phyloP scores from a whole-genome alignment of 2,329 filamentous ascomycete genomes.

The Diatrype stigma region DNA sequence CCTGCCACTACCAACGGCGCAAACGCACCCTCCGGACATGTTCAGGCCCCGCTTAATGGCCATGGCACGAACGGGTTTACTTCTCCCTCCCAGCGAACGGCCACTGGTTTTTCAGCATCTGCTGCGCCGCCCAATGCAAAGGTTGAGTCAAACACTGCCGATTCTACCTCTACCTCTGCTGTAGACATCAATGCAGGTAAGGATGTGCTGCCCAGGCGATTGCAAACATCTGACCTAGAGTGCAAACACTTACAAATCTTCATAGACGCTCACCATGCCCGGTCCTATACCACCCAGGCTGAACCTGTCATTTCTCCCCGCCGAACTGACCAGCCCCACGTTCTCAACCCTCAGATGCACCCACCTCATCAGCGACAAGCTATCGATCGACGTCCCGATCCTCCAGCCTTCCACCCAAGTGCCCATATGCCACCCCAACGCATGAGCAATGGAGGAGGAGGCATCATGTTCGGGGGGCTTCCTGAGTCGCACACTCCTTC shows the following conservation, averaged over 20 bases:
- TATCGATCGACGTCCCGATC: constrained; percentile 16
- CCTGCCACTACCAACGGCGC: constrained; percentile 4
- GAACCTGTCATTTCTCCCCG: constrained; percentile 17
- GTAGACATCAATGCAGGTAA: constrained; percentile 16
- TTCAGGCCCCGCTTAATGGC: constrained; percentile 2
- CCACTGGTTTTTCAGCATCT: constrained; percentile 1
- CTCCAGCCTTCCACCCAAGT: constrained; percentile 18
- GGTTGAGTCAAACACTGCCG: constrained; percentile 4
- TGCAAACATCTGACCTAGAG: constrained; percentile 4
- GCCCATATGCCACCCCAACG: constrained; percentile 27
- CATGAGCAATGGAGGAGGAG: constrained; percentile 50
- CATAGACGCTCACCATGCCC: constrained; percentile 14
- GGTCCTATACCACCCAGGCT: constrained; percentile 13
- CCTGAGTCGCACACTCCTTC: constrained; percentile 55
- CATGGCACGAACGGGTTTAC: constrained; percentile 7
- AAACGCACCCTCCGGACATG: constrained; percentile 1
- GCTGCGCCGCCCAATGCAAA: constrained; percentile 7
- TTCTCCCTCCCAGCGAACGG: neutral
- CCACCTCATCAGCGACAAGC: constrained; percentile 15
- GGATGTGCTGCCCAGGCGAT: constrained; percentile 3
- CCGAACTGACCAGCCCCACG: constrained; percentile 12
- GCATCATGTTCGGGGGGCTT: constrained; percentile 52
- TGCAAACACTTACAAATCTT: constrained; percentile 14
- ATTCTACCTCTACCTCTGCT: constrained; percentile 4
- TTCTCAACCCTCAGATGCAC: constrained; percentile 14